A percentile compares a stretch with the other conserved stretches of the same genome.
Conservation (phyloP, 176 grass and related monocot genomes). For the Juncus inflexus region DNA sequence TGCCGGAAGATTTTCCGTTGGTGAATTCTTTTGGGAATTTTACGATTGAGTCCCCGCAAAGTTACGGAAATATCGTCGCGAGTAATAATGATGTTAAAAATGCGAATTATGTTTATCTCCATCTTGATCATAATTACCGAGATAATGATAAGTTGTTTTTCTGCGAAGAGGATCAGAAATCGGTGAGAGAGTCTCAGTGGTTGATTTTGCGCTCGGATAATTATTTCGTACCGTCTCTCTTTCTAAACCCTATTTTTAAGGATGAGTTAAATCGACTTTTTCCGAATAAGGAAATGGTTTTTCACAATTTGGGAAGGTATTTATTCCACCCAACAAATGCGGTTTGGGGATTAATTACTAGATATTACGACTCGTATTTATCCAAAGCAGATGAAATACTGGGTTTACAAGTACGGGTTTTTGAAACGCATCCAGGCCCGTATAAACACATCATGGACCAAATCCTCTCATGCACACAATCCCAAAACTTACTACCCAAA, state of each 20-base stretch:
- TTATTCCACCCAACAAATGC: conserved; percentile 57
- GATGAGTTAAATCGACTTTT: conserved; percentile 46
- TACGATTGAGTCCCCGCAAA: conserved; percentile 9
- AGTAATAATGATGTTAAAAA: conserved; percentile 13
- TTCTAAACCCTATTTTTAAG: conserved; percentile 34
- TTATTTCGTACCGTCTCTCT: conserved; percentile 57
- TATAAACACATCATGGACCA: conserved; percentile 85
- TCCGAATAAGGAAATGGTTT: conserved; percentile 38
- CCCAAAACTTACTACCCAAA: conserved; percentile 59
- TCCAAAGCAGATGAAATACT: conserved; percentile 65
- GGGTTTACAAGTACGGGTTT: conserved; percentile 86
- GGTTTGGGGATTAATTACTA: conserved; percentile 41
- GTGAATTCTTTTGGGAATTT: conserved; percentile 14
- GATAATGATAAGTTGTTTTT: conserved; percentile 65
- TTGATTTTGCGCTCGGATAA: conserved; percentile 43
- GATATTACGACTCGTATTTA: conserved; percentile 62
- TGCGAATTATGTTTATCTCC: conserved; percentile 51
- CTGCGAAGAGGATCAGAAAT: conserved; percentile 49
- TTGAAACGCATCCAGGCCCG: conserved; percentile 45
- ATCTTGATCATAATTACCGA: conserved; percentile 38
- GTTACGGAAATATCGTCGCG: conserved; percentile 60
- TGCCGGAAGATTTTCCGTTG: conserved; percentile 47
- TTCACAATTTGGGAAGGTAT: conserved; percentile 56
- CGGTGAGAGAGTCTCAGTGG: conserved; percentile 36
- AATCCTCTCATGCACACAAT: conserved; percentile 59